phyloP scores from a whole-genome alignment of 192 early-diverging fungal species.

The Podila clonocystis region DNA sequence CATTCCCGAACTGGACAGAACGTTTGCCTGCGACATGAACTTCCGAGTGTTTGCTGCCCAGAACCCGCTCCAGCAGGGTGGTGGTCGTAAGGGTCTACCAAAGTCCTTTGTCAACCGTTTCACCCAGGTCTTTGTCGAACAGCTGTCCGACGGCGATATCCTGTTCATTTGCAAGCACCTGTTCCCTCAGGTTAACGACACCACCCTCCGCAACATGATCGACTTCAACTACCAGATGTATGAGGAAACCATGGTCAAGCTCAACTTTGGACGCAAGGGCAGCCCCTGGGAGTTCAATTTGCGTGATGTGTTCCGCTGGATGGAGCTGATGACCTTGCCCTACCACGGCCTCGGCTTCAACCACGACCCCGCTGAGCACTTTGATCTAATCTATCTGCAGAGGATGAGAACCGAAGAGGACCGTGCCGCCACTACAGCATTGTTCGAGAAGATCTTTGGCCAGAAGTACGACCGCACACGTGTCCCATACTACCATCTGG shows the following conservation, averaged over 20 bases:
- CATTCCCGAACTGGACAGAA: constrained; percentile 93
- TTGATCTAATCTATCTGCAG: constrained; percentile 89
- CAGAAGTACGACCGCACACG: constrained; percentile 46
- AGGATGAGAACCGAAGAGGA: constrained; percentile 89
- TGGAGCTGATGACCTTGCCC: constrained; percentile 78
- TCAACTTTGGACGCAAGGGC: constrained; percentile 78
- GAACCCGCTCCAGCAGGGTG: constrained; percentile 96
- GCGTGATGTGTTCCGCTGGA: constrained; percentile 95
- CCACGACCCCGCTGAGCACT: constrained; percentile 69
- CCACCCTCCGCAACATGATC: constrained; percentile 67
- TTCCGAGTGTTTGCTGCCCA: constrained; percentile 98
- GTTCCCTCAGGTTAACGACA: constrained; percentile 62
- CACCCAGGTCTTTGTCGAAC: constrained; percentile 93
- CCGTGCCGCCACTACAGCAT: constrained; percentile 62
- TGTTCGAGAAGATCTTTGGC: constrained; percentile 68
- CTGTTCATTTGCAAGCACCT: constrained; percentile 72
- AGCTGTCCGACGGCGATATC: constrained; percentile 82
- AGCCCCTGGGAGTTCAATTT: constrained; percentile 99
- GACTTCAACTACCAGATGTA: constrained; percentile 91
- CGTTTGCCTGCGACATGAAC: constrained; percentile 79
- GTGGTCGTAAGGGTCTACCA: constrained; percentile 98
- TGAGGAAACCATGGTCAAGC: constrained; percentile 81
- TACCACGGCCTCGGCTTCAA: constrained; percentile 52
- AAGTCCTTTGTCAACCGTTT: constrained; percentile 98
- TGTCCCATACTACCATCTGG: constrained; percentile 61